A percentile compares a stretch with the other conserved stretches of the same genome.
These are phyloP conservation scores for Ampelocalamus luodianensis DNA, from an alignment of 176 grass and related monocot genomes.

Conservation along the genomic window DNA sequence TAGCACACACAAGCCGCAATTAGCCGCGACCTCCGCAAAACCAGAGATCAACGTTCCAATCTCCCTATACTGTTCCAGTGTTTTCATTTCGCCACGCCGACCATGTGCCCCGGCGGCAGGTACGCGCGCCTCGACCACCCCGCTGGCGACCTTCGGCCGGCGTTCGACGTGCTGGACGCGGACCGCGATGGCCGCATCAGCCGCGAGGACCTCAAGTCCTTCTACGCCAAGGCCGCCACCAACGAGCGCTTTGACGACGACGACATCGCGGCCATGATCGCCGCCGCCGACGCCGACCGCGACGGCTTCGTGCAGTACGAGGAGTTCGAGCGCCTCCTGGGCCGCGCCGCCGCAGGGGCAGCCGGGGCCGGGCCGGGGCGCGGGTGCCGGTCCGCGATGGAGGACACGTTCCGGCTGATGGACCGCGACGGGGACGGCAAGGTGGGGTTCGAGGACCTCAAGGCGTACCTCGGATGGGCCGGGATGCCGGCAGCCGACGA, in stretches of 20 bases:
- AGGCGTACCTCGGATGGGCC: constrained; percentile 75
- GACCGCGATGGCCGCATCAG: constrained; percentile 95
- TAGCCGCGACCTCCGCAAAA: constrained; percentile 26
- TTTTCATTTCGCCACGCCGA: neutral
- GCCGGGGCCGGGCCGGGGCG: neutral
- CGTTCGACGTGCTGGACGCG: constrained; percentile 89
- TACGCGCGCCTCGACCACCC: constrained; percentile 50
- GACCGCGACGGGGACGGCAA: constrained; percentile 92
- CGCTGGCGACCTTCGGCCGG: constrained; percentile 58
- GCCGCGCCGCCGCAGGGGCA: neutral
- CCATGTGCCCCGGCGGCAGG: constrained; percentile 72
- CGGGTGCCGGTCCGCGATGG: constrained; percentile 47
- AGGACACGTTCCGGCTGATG: constrained; percentile 89
- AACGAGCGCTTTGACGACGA: constrained; percentile 59
- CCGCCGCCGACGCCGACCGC: constrained; percentile 75
- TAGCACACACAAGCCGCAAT: constrained; percentile 25
- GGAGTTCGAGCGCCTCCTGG: constrained; percentile 89
- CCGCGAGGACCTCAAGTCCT: constrained; percentile 85
- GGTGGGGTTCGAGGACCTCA: constrained; percentile 93
- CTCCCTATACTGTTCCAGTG: neutral
- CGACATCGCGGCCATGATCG: constrained; percentile 87
- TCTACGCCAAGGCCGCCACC: constrained; percentile 57
- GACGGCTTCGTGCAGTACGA: constrained; percentile 89
- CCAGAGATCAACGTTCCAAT: neutral
- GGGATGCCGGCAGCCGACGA: constrained; percentile 77